Evolutionary conservation across 2,329 filamentous ascomycete species (phyloP), one percentile per base, ranked within the genome.

Genomic region (Aspergillus transmontanensis): DNA sequence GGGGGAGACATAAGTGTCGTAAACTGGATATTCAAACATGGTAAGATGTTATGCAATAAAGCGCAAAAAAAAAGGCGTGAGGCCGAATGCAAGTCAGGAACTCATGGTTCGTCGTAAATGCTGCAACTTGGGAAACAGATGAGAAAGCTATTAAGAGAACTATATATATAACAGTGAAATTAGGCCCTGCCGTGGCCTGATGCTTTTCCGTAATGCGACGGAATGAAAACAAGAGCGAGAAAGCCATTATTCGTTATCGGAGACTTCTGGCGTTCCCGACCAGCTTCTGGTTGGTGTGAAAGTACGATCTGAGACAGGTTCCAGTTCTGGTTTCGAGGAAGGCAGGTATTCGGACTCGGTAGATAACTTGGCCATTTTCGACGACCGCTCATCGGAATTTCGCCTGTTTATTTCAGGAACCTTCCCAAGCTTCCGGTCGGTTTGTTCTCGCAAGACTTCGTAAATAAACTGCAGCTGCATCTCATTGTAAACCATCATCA

Each of bases 401-500:
- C 67, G 69, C 30, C 62, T 64, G 12, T 60, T 64, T 3, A 69
- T 68, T 30, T 68, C 65, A 34, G 63, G 58, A 3, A 64, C 32
- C 56, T 75, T 75, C 50, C 75, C 76, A 46, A 79, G 70, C 59
- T 73, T 77, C 26, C 70, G 48, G 58, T 76, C 73, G 6, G 71
- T 71, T 64, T 79, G 76, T 75, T 93, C 90, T 58, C 88, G 86
- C 71, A 97, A 78, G 1, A 96, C 92, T 72, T 93, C 88, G 79
- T 99, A 98, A 62, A 99, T 86, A 76, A 98, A 97, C 43, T 87
- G 79, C 72, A 91, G 95, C 76, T 99, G 95, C 55, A 85, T 76
- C 70, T 94, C 91, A 53, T 91, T 90, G 79, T 98, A 95, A 6
- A 99, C 95, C 95, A 99, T 99, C 79, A 90, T 92, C 81, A 92